phyloP scores from a whole-genome alignment of 257 asterid species.

The Capsicum chinense region DNA sequence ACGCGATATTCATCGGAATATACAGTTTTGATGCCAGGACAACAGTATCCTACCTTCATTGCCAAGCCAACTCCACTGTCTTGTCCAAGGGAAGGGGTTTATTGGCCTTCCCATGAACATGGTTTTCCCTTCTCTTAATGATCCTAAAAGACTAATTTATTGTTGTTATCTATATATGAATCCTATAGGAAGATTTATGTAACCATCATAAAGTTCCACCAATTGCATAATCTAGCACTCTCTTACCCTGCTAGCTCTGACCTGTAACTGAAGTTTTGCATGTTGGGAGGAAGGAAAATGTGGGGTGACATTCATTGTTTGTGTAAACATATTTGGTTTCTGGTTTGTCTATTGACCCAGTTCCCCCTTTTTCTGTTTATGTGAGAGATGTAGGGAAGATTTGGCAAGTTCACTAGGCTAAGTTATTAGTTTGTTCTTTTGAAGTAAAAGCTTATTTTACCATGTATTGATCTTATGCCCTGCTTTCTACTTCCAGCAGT shows the following conservation, averaged over 20 bases:
- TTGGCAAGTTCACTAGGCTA: not conserved
- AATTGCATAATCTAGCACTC: not conserved
- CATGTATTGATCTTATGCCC: not conserved
- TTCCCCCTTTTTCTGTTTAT: not conserved
- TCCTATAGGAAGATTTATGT: not conserved
- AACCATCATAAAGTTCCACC: not conserved
- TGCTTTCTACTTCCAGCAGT: not conserved
- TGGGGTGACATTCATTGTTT: not conserved
- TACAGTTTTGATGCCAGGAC: slow-evolving; percentile 91
- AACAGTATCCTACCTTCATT: slow-evolving; percentile 75
- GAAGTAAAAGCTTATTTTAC: not conserved
- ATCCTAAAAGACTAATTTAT: not conserved
- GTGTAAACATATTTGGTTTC: not conserved
- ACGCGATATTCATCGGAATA: slow-evolving; percentile 55
- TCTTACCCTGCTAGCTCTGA: not conserved
- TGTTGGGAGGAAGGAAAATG: slow-evolving; percentile 1
- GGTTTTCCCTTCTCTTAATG: slow-evolving; percentile 37
- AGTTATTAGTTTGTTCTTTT: not conserved
- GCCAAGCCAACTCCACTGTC: slow-evolving; percentile 86
- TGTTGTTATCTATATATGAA: not conserved
- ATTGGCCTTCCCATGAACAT: slow-evolving; percentile 63
- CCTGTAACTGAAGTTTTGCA: slow-evolving; percentile 5
- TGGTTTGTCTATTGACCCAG: not conserved
- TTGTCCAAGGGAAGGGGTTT: slow-evolving; percentile 67
- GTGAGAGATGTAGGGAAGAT: not conserved